Evolutionary conservation across 805 yeast genomes (phyloP).

Genomic region (Zygoascus tannicola): DNA sequence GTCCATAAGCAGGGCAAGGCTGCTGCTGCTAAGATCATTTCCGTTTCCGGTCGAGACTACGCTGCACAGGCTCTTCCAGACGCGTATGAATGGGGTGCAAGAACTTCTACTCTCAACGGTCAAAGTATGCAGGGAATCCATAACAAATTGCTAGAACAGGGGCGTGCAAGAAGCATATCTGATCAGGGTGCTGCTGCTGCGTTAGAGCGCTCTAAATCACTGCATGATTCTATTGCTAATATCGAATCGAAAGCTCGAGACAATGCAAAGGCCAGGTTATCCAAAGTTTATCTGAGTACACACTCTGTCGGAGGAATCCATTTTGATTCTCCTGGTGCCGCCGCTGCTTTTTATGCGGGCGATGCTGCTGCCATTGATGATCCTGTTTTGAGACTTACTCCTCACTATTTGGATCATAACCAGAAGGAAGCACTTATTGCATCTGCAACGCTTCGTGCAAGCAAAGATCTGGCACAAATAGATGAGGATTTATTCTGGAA

Average conservation of each 20-base stretch:
- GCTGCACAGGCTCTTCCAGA: constrained; percentile 28
- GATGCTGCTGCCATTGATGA: constrained; percentile 10
- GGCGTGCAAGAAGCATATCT: neutral
- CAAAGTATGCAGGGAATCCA: constrained; percentile 7
- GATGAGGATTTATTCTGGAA: constrained; percentile 36
- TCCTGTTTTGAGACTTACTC: constrained; percentile 12
- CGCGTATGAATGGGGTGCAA: constrained; percentile 27
- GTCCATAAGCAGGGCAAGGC: constrained; percentile 4
- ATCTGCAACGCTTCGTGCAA: constrained; percentile 45
- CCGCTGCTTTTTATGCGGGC: constrained; percentile 13
- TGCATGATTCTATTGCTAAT: constrained; percentile 6
- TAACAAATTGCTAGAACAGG: constrained; percentile 2
- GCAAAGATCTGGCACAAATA: constrained; percentile 31
- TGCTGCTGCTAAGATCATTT: constrained; percentile 26
- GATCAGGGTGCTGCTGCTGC: neutral
- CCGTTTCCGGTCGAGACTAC: constrained; percentile 24
- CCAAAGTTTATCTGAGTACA: constrained; percentile 18
- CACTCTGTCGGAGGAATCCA: constrained; percentile 13
- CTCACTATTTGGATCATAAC: constrained; percentile 11
- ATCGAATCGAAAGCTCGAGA: constrained; percentile 26
- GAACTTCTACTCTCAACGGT: constrained; percentile 7
- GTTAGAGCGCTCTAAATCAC: neutral
- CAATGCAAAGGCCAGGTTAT: constrained; percentile 23
- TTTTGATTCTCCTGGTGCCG: constrained; percentile 17
- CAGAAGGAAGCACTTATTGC: constrained; percentile 36